Evolutionary conservation across 2,329 filamentous ascomycete genomes (phyloP).

Genomic region (Colletotrichum euphorbiae): DNA sequence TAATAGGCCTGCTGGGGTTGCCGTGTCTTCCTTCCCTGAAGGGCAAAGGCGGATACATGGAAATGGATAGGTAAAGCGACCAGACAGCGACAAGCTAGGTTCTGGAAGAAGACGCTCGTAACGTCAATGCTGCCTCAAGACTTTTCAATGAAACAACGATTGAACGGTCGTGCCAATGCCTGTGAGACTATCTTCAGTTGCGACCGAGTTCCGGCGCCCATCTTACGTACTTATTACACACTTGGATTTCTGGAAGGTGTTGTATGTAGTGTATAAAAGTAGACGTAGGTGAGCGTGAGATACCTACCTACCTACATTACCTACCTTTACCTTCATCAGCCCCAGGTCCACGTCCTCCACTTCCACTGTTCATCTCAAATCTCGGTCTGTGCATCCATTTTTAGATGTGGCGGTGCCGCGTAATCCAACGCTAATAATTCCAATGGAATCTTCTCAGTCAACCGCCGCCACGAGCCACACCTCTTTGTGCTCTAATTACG

Average conservation of each 20-base stretch:
- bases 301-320: no score
- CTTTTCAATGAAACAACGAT: neutral
- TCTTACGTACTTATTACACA: no score
- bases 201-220: neutral
- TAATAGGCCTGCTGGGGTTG: no score
- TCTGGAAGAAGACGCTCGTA: no score
- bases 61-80: no score
- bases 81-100: no score
- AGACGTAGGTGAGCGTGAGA: no score
- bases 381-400: conserved; percentile 15
- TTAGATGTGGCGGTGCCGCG: conserved; percentile 27
- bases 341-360: neutral
- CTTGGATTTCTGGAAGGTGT: neutral
- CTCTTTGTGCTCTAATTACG: conserved; percentile 12
- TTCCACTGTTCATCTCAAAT: conserved; percentile 3
- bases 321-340: no score
- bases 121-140: no score
- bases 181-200: neutral
- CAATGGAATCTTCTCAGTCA: neutral
- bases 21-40: no score
- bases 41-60: no score
- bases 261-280: no score
- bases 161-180: neutral
- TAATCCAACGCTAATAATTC: neutral
- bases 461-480: conserved; percentile 21